These are phyloP conservation scores for Sphagnum fallax DNA, from an alignment of 228 moss, liverwort and hornwort genomes.

Conservation along the genomic window DNA sequence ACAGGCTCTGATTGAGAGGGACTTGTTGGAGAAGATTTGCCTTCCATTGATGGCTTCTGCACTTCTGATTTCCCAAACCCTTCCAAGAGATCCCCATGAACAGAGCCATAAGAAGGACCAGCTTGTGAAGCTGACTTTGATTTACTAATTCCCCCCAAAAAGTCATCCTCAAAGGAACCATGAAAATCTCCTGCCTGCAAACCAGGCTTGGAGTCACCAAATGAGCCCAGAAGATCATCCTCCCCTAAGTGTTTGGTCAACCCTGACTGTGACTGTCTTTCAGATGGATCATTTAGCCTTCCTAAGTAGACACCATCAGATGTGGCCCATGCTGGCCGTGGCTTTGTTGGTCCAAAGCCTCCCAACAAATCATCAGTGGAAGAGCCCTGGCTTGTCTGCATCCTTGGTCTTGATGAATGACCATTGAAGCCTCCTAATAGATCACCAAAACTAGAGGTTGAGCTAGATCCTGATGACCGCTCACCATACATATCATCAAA, in stretches of 20 bases:
- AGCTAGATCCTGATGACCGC: constrained; percentile 6
- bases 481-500: constrained; percentile 50
- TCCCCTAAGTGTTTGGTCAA: constrained; percentile 14
- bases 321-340: constrained; percentile 1
- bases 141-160: constrained; percentile 29
- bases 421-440: constrained; percentile 34
- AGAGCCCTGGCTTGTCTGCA: constrained; percentile 16
- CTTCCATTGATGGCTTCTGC: constrained; percentile 20
- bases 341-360: not conserved
- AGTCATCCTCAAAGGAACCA: constrained; percentile 34
- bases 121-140: not conserved
- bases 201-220: not conserved
- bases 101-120: constrained; percentile 9
- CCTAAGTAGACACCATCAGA: constrained; percentile 25
- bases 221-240: constrained; percentile 12
- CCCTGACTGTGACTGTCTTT: constrained; percentile 16
- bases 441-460: constrained; percentile 39
- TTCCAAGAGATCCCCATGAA: constrained; percentile 45
- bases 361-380: constrained; percentile 27
- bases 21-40: constrained; percentile 37
- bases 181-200: constrained; percentile 6
- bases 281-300: constrained; percentile 18
- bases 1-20: constrained; percentile 40
- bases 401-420: constrained; percentile 18
- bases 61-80: constrained; percentile 20